These are phyloP conservation scores for Epichloe baconii DNA, from an alignment of 2,329 filamentous ascomycete genomes.

Conservation along the genomic window DNA sequence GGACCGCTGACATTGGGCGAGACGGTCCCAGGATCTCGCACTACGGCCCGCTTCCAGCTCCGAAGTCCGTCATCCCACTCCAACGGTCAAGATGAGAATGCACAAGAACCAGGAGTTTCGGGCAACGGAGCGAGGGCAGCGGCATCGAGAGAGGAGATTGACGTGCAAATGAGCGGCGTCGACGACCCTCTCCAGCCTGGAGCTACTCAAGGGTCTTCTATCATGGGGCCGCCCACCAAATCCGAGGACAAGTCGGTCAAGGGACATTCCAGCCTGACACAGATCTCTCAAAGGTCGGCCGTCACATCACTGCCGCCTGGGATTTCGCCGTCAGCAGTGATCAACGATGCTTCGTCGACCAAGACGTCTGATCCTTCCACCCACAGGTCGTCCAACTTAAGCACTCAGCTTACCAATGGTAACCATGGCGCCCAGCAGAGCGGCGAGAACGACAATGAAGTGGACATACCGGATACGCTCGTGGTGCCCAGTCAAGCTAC, in stretches of 20 bases:
- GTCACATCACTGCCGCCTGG: constrained; percentile 44
- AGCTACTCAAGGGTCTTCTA: constrained; percentile 29
- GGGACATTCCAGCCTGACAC: constrained; percentile 35
- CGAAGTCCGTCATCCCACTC: constrained; percentile 49
- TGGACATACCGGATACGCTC: constrained; percentile 42
- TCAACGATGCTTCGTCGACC: constrained; percentile 89
- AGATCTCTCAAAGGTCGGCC: constrained; percentile 51
- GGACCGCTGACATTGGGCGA: constrained; percentile 51
- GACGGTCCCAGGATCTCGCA: constrained; percentile 40
- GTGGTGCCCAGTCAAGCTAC: constrained; percentile 30
- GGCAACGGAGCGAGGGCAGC: constrained; percentile 35
- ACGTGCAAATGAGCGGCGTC: constrained; percentile 49
- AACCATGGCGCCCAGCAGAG: constrained; percentile 32
- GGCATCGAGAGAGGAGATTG: constrained; percentile 24
- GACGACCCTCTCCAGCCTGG: constrained; percentile 32
- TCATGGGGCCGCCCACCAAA: constrained; percentile 36
- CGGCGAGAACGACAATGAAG: constrained; percentile 20
- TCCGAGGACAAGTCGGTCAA: constrained; percentile 22
- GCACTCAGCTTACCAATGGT: constrained; percentile 63
- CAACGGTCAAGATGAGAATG: constrained; percentile 37
- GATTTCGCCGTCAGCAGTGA: constrained; percentile 42
- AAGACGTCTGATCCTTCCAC: constrained; percentile 66
- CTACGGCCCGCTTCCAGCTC: constrained; percentile 41
- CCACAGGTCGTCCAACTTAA: constrained; percentile 48
- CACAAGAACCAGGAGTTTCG: constrained; percentile 18